These are phyloP conservation scores for Diversispora eburnea DNA, from an alignment of 192 early-diverging fungal genomes.

Conservation along the genomic window DNA sequence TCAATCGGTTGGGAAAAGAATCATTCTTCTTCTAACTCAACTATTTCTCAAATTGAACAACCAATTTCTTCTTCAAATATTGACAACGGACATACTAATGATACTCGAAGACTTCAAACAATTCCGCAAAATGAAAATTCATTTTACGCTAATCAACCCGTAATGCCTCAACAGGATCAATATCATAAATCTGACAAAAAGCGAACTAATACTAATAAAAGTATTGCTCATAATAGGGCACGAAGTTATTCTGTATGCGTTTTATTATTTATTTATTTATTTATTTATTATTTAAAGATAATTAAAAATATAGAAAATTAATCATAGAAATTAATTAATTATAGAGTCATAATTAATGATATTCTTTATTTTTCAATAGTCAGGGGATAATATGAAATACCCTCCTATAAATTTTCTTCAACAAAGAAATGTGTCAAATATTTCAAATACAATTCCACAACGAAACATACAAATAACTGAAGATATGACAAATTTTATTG, in stretches of 20 bases:
- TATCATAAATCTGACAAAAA: background rate
- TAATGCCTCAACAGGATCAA: background rate
- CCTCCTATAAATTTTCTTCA: background rate
- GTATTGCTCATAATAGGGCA: background rate
- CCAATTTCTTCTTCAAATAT: background rate
- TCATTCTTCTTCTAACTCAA: background rate
- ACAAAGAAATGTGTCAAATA: background rate
- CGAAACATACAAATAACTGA: conserved; percentile 35
- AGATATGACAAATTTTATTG: conserved; percentile 37
- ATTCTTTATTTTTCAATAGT: too few relatives aligned
- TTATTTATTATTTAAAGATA: background rate
- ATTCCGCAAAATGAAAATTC: too few relatives aligned
- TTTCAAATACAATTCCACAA: background rate
- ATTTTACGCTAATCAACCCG: background rate
- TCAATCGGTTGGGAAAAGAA: conserved; percentile 11
- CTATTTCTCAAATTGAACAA: background rate
- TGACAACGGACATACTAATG: background rate
- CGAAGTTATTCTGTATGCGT: background rate
- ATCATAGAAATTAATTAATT: too few relatives aligned
- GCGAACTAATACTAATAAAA: background rate
- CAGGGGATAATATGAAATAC: too few relatives aligned
- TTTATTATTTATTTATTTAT: background rate
- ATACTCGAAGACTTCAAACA: too few relatives aligned
- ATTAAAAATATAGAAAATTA: background rate
- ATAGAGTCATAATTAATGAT: too few relatives aligned